Percentiles rank a stretch among this genome's conserved stretches.
Evolutionary conservation across 148 eudicot species (phyloP).

Genomic region (Camellia japonica): DNA sequence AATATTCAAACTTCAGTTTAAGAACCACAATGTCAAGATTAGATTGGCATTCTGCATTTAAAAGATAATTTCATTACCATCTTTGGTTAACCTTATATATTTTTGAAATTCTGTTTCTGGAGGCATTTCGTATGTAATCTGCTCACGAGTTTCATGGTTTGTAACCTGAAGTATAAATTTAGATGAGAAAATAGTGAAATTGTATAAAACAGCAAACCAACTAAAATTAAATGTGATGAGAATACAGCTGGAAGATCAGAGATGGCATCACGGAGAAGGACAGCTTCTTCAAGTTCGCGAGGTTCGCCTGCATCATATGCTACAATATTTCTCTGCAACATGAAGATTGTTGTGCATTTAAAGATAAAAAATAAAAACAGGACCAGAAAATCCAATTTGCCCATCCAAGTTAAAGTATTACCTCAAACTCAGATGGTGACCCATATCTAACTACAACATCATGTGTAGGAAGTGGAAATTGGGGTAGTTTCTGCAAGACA

Average conservation of each 20-base stretch:
- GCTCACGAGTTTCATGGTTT: conserved; percentile 54
- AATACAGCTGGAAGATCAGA: conserved; percentile 89
- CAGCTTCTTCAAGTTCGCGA: conserved; percentile 64
- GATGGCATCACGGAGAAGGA: conserved; percentile 68
- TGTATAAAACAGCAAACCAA: neutral
- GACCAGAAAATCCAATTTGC: conserved; percentile 1
- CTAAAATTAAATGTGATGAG: conserved; percentile 17
- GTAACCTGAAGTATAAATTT: conserved; percentile 42
- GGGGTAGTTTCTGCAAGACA: conserved; percentile 64
- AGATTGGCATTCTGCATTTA: too few relatives aligned
- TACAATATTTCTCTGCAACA: conserved; percentile 73
- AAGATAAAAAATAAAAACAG: conserved; percentile 1
- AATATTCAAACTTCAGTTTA: neutral
- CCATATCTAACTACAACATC: conserved; percentile 71
- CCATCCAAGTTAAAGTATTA: conserved; percentile 19
- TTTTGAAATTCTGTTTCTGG: conserved; percentile 81
- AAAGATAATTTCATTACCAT: conserved; percentile 41
- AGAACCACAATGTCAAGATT: neutral
- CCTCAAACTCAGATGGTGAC: conserved; percentile 88
- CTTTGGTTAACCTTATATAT: conserved; percentile 58
- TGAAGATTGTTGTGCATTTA: neutral
- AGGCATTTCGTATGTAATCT: conserved; percentile 61
- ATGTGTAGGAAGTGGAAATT: conserved; percentile 93
- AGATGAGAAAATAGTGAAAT: conserved; percentile 22
- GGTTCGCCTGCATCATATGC: conserved; percentile 82